Base-by-base conservation (phyloP, 2,329 filamentous ascomycete genomes). In the Paecilomyces fulvus region DNA sequence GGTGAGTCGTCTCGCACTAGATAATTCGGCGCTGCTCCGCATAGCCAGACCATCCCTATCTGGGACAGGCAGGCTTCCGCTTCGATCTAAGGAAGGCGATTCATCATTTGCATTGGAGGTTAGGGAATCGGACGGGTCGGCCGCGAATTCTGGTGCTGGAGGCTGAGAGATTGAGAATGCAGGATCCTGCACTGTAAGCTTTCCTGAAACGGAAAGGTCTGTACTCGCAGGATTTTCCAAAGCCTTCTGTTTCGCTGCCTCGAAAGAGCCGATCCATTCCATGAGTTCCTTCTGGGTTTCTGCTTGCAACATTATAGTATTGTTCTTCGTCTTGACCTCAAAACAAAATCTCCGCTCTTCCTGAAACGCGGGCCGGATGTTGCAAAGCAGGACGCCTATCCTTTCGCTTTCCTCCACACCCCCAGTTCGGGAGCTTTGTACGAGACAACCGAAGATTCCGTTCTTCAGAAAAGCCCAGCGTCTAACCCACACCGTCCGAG, bases 261-360 rank as follows among this genome's bases (percentile, higher is more conserved):
- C 92, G 64, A 99, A 96, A 0, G 92, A 86, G 61, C 89, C 85
- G 55, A 99, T 85, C 94, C 94, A 99, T 65, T 95, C 89, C 57
- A 89, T 91, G n/a, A 99, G 81, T 68, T 97, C 90, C 52, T 78
- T 79, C 70, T 99, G 94, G 0, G 90, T 96, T 70, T 99, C 94
- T 3, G 92, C 89, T 74, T 99, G 94, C 2, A 99, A 79, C 58
- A 96, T 77, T 60, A 96, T 85, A 52, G 87, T 94, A 60, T 89
- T 89, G 66, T 90, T 95, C 73, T 96, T 99, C 2, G 94, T 99
- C 78, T 97, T 99, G 66, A 99, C 88, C 73, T 99, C 94, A 66
- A 99, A 96, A 70, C 94, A 97, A 73, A 97, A 99, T 14, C 94
- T 84, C 43, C 94, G 85, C 67, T 99, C 94, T 73, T 99, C 94